Conservation (phyloP, 2,329 filamentous ascomycete species). For the Biscogniauxia sp. region DNA sequence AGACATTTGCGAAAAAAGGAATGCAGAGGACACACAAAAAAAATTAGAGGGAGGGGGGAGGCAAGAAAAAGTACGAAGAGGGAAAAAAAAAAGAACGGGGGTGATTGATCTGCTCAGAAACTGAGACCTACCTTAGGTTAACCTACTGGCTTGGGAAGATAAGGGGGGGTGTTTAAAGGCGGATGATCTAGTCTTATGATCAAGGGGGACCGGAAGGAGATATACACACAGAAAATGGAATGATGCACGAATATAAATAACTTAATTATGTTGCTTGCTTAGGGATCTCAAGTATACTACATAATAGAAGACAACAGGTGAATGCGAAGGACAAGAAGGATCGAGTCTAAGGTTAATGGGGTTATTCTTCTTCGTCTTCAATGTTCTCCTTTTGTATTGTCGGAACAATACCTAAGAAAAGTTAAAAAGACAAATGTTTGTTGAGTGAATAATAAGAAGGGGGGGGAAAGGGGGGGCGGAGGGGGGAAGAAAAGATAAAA, state of each 20-base stretch:
- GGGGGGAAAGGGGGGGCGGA: too few species aligned
- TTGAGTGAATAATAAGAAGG: too few species aligned
- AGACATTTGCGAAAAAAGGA: not conserved
- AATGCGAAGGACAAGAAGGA: not conserved
- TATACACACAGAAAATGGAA: not conserved
- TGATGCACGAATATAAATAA: not conserved
- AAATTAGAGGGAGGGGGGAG: not conserved
- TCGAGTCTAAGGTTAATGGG: too few species aligned
- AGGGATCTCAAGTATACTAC: too few species aligned
- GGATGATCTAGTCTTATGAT: not conserved
- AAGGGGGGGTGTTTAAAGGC: not conserved
- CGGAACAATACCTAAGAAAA: too few species aligned
- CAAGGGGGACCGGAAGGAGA: not conserved
- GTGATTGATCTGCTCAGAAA: not conserved
- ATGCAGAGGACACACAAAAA: not conserved
- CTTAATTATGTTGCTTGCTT: too few species aligned
- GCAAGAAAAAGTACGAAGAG: not conserved
- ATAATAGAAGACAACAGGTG: not conserved
- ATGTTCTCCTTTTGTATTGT: too few species aligned
- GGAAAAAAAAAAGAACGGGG: not conserved
- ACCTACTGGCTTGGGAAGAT: not conserved
- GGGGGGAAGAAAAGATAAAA: too few species aligned
- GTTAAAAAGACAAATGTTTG: too few species aligned
- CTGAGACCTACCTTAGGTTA: not conserved
- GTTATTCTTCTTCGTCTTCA: too few species aligned